Evolutionary conservation across 768 basidiomycete species (phyloP).

Genomic region (Rhizopogon vesiculosus): DNA sequence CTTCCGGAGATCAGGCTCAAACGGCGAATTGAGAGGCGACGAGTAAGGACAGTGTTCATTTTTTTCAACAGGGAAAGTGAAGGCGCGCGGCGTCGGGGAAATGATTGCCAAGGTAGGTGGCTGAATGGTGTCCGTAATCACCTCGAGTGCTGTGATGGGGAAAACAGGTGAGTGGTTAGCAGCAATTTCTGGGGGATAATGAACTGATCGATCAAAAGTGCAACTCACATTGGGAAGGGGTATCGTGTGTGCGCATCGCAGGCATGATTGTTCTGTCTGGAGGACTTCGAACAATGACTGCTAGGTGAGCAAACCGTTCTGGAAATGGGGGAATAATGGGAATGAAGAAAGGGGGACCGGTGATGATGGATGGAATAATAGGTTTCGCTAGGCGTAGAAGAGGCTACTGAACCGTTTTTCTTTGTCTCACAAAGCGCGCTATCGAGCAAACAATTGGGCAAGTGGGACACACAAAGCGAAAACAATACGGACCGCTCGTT

Average conservation of each 20-base stretch:
- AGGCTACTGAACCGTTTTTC: conserved; percentile 39
- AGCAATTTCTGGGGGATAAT: conserved; percentile 1
- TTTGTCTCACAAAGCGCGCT: conserved; percentile 40
- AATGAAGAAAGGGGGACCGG: conserved; percentile 28
- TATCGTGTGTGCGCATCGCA: conserved; percentile 76
- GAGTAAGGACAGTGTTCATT: conserved; percentile 52
- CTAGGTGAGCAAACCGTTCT: conserved; percentile 30
- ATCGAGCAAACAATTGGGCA: conserved; percentile 59
- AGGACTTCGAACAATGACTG: conserved; percentile 28
- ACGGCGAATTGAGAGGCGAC: conserved; percentile 65
- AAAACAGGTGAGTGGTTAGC: conserved; percentile 12
- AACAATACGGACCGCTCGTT: conserved; percentile 53
- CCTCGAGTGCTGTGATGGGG: conserved; percentile 59
- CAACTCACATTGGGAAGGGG: conserved; percentile 45
- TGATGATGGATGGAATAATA: conserved; percentile 28
- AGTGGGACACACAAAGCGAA: conserved; percentile 55
- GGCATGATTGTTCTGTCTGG: conserved; percentile 56
- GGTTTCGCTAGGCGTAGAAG: conserved; percentile 39
- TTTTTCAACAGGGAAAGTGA: conserved; percentile 37
- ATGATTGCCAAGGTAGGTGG: conserved; percentile 51
- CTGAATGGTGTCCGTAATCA: conserved; percentile 59
- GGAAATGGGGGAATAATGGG: conserved; percentile 29
- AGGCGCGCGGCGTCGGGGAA: conserved; percentile 59
- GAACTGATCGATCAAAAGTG: neutral
- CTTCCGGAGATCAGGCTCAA: conserved; percentile 61